Evolutionary conservation across 1,284 basidiomycete species (phyloP).

Genomic region (Mycosarcoma mackinlayi): DNA sequence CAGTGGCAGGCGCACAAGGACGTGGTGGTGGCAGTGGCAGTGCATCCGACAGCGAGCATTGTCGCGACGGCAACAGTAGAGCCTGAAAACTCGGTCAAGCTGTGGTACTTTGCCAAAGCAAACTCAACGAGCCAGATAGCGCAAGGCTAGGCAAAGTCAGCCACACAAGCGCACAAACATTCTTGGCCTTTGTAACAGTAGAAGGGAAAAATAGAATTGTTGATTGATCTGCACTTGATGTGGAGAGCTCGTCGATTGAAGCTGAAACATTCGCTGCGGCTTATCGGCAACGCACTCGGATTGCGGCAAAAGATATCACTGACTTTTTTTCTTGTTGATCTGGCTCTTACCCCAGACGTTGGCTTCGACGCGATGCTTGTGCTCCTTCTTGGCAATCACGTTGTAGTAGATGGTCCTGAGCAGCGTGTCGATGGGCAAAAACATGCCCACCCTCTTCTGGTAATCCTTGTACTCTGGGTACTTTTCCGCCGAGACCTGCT

Average conservation of each 20-base stretch:
- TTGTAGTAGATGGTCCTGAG: constrained; percentile 67
- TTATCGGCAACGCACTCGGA: no score
- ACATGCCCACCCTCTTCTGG: constrained; percentile 83
- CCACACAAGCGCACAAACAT: no score
- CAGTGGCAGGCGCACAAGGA: constrained; percentile 81
- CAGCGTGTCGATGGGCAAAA: constrained; percentile 74
- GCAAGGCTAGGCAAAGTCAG: background rate
- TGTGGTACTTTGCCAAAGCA: constrained; percentile 55
- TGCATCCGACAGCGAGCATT: constrained; percentile 52
- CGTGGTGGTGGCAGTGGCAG: constrained; percentile 31
- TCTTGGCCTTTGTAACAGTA: no score
- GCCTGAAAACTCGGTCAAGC: constrained; percentile 49
- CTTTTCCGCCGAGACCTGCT: constrained; percentile 80
- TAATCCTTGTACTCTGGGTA: constrained; percentile 83
- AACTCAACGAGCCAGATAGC: no score
- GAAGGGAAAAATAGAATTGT: no score
- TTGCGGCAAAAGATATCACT: constrained; percentile 22
- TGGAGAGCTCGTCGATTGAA: no score
- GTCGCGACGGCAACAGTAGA: constrained; percentile 58
- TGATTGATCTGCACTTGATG: no score
- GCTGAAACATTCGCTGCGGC: no score
- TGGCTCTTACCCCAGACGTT: constrained; percentile 56
- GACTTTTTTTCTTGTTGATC: constrained; percentile 33
- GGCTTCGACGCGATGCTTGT: constrained; percentile 42
- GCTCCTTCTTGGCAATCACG: constrained; percentile 37